These are phyloP conservation scores for Corymbia citriodora DNA, from an alignment of 441 rosid genomes.

Conservation along the genomic window DNA sequence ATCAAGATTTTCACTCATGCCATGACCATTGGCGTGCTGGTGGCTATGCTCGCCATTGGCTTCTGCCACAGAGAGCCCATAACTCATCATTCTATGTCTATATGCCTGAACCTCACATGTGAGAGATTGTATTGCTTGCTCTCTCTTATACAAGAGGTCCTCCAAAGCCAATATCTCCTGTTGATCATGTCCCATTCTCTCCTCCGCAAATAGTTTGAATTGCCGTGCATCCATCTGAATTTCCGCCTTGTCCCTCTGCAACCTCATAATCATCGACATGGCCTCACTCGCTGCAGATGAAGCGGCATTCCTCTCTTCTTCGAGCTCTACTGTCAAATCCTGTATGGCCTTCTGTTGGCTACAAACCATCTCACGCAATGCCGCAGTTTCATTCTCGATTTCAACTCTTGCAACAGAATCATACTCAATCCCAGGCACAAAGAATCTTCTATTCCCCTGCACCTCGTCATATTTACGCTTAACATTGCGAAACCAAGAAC, in stretches of 20 bases:
- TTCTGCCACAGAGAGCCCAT: slow-evolving; percentile 63
- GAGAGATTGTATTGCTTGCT: slow-evolving; percentile 9
- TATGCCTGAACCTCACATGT: slow-evolving; percentile 7
- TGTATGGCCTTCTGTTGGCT: slow-evolving; percentile 70
- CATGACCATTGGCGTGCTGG: slow-evolving; percentile 19
- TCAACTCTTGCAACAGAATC: slow-evolving; percentile 58
- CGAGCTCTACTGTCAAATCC: slow-evolving; percentile 62
- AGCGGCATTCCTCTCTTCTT: slow-evolving; percentile 92
- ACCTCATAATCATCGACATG: slow-evolving; percentile 82
- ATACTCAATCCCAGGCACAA: slow-evolving; percentile 51
- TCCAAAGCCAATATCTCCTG: slow-evolving; percentile 5
- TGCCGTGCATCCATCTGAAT: slow-evolving; percentile 14
- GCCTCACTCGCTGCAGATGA: slow-evolving; percentile 94
- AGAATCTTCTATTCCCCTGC: slow-evolving; percentile 32
- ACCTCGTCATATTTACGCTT: slow-evolving; percentile 69
- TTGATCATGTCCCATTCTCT: slow-evolving; percentile 11
- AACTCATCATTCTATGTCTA: slow-evolving; percentile 36
- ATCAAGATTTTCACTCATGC: slow-evolving; percentile 35
- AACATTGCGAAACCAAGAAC: slow-evolving; percentile 55
- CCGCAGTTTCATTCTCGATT: slow-evolving; percentile 68
- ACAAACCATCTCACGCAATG: slow-evolving; percentile 66
- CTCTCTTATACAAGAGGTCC: slow-evolving; percentile 10
- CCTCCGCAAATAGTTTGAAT: slow-evolving; percentile 7
- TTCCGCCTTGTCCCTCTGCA: slow-evolving; percentile 16
- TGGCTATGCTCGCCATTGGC: slow-evolving; percentile 44